These are phyloP conservation scores for Polytolypa hystricis DNA, from an alignment of 2,329 filamentous ascomycete species.

Conservation along the genomic window DNA sequence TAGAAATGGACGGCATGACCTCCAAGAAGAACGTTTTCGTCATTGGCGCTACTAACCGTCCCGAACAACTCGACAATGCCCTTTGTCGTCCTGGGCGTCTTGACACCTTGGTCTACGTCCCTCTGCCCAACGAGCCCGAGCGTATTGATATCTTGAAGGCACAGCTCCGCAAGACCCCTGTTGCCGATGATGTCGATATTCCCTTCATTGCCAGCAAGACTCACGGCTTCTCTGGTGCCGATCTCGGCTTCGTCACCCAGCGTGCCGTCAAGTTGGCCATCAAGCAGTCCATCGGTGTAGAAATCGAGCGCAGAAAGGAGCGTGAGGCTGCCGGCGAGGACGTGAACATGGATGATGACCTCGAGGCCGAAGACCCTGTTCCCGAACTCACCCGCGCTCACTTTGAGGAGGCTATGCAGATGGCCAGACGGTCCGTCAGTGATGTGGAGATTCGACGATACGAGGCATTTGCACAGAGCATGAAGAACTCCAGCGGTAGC, in stretches of 20 bases:
- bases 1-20: conserved; percentile 99
- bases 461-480: conserved; percentile 95
- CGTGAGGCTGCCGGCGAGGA: conserved; percentile 71
- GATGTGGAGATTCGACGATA: conserved; percentile 97
- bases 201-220: conserved; percentile 92
- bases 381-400: conserved; percentile 91
- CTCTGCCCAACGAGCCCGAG: conserved; percentile 82
- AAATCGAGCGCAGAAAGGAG: conserved; percentile 84
- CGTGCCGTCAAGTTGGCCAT: conserved; percentile 98
- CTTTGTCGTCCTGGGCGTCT: conserved; percentile 97
- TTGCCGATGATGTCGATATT: conserved; percentile 76
- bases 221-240: conserved; percentile 97
- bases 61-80: conserved; percentile 95
- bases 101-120: conserved; percentile 96
- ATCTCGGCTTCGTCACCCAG: conserved; percentile 98
- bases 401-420: conserved; percentile 97
- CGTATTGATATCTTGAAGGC: conserved; percentile 85
- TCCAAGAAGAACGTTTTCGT: conserved; percentile 99
- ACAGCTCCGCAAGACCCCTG: conserved; percentile 95
- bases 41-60: conserved; percentile 96
- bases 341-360: conserved; percentile 66
- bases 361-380: conserved; percentile 72
- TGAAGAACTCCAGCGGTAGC: conserved; percentile 95
- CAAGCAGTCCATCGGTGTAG: conserved; percentile 82
- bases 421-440: conserved; percentile 82